Base-by-base conservation (phyloP, 345 rosid species). In the Boechera stricta region DNA sequence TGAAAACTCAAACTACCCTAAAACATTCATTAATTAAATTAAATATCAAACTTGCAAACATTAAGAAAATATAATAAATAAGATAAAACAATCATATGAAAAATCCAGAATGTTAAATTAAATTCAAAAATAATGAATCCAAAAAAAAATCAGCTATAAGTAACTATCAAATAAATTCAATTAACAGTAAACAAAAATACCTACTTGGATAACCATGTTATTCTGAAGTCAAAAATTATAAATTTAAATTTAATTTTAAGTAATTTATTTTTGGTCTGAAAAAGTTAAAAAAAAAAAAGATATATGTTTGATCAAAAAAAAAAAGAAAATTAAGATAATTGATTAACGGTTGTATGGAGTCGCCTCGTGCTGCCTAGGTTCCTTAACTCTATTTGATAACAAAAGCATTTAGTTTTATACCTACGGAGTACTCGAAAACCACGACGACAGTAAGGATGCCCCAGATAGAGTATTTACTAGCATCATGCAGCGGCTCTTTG, bases 391-490 rank as follows among this genome's bases (percentile, higher is more conserved):
- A 2, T 21, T 24, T 31, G 5, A 31, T 31, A 31, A 31, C 4
- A 31, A 31, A 31, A 31, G 4, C 5, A 4, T 31, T 31, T 31
- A 31, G 2, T 18, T 18, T 18, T 18, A 41, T 41, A 92, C 98
- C 95, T 67, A 91, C 86, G 76, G 87, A 88, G 84, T 79, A 93
- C 72, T 93, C 98, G 65, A 93, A 93, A 67, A 93, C 97, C 9
- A 91, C 97, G 10, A 93, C 92, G 8, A 91, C 95, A 0, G 97
- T 93, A 16, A 93, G 91, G 69, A 91, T 83, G 6, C 49, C 69
- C 74, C 79, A 76, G 0, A 69, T 63, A 59, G 88, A 82, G 82
- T 82, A 91, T 77, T 89, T 89, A 71, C 82, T 81, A 12, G 71
- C 83, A 2, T 78, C 52, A 36, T 70, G 63, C 5, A 91, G 76